These are phyloP conservation scores for Zoysia japonica DNA, from an alignment of 176 grass and related monocot species.

Conservation along the genomic window DNA sequence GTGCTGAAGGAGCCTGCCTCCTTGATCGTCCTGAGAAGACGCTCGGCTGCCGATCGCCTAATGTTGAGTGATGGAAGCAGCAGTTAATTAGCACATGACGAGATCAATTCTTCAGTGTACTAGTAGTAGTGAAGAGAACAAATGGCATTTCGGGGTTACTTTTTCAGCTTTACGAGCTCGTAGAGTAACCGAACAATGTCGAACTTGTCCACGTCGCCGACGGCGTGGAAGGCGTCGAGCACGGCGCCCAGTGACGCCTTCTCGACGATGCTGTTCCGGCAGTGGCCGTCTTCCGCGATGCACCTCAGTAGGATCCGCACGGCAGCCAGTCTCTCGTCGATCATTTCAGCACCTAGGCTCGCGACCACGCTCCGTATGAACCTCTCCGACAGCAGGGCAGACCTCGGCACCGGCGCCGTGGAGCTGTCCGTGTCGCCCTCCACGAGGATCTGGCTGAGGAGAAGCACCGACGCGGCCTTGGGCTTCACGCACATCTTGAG, in stretches of 20 bases:
- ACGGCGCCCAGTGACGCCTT: conserved; percentile 39
- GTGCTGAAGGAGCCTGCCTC: conserved; percentile 55
- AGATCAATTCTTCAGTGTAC: neutral
- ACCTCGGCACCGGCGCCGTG: conserved; percentile 30
- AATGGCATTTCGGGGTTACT: conserved; percentile 4
- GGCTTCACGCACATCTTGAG: conserved; percentile 60
- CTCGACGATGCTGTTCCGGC: conserved; percentile 52
- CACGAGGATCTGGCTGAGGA: conserved; percentile 49
- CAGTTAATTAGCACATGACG: neutral
- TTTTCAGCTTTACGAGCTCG: conserved; percentile 61
- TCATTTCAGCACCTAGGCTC: conserved; percentile 49
- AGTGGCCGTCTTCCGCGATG: conserved; percentile 56
- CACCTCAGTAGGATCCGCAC: conserved; percentile 53
- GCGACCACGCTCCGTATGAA: conserved; percentile 40
- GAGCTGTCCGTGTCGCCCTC: conserved; percentile 30
- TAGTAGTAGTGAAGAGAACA: too few relatives aligned
- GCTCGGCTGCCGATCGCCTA: conserved; percentile 51
- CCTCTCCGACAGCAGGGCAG: conserved; percentile 46
- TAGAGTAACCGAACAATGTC: conserved; percentile 60
- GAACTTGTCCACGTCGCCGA: conserved; percentile 50
- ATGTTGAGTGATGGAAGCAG: neutral
- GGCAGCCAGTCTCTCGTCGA: conserved; percentile 49
- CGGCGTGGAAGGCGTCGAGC: conserved; percentile 56
- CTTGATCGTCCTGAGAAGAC: conserved; percentile 54
- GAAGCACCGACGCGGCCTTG: conserved; percentile 59